A percentile compares a stretch with the other conserved stretches of the same genome.
phyloP scores from a whole-genome alignment of 257 asterid species.

The Przewalskia tangutica region DNA sequence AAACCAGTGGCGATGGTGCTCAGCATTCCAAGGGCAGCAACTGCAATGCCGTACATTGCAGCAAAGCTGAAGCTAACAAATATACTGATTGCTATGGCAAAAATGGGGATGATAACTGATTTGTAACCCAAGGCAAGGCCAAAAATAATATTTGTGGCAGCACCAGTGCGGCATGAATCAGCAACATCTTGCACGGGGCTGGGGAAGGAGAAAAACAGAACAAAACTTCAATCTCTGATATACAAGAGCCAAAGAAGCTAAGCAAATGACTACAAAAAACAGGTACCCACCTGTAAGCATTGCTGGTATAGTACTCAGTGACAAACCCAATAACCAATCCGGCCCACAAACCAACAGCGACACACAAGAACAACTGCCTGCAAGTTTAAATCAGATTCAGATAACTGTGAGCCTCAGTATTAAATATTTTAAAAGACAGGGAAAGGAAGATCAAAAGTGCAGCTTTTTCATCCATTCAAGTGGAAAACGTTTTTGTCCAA shows the following conservation, averaged over 20 bases:
- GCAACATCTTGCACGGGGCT: constrained; percentile 96
- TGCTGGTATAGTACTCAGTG: constrained; percentile 76
- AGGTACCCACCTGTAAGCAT: constrained; percentile 56
- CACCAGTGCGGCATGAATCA: constrained; percentile 88
- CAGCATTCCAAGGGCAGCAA: constrained; percentile 91
- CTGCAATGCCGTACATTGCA: constrained; percentile 86
- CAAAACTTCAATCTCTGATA: not conserved
- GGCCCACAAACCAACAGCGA: constrained; percentile 83
- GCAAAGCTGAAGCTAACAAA: constrained; percentile 76
- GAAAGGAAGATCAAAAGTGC: not conserved
- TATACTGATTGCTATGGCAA: constrained; percentile 76
- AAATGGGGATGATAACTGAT: constrained; percentile 79
- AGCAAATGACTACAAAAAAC: not conserved
- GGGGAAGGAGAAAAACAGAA: constrained; percentile 8
- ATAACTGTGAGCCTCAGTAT: not conserved
- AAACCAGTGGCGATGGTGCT: constrained; percentile 90
- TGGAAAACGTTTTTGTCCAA: too few species aligned
- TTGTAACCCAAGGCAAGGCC: constrained; percentile 91
- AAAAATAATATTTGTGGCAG: constrained; percentile 75
- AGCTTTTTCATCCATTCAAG: not conserved
- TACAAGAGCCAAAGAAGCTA: not conserved
- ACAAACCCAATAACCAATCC: constrained; percentile 71
- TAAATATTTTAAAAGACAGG: not conserved
- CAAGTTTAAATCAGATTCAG: constrained; percentile 5
- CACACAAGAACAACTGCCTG: constrained; percentile 72